Evolutionary conservation across 768 basidiomycete species (phyloP), one percentile per base, ranked within the genome.

Genomic region (Asterophora lycoperdoides): DNA sequence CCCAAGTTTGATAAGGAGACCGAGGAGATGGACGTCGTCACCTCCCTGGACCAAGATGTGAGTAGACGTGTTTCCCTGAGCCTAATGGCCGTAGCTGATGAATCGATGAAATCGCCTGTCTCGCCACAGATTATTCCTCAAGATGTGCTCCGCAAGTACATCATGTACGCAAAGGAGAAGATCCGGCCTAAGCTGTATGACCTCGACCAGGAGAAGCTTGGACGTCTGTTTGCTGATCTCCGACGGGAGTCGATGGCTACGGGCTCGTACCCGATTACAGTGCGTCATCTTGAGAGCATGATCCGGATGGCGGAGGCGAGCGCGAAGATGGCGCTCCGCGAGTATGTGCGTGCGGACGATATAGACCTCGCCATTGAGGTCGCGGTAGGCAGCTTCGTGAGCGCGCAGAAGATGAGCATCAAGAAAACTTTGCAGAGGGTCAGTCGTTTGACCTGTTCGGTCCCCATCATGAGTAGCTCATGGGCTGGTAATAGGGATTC

Each of bases 251-350:
- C 95, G 4, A 75, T 93, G 58, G 93, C 93, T 15, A 99, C 96
- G 1, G 95, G 95, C n/a, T 97, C 95, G 17, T 96, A 91, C 70
- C 96, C 96, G 2, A 96, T 99, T 64, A 99, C 96, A 8, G 88
- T 98, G 41, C 90, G 96, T 48, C 96, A 98, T 62, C 69, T 99
- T 50, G 96, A 99, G 71, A 95, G 93, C 64, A 96, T 96, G 90
- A 98, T 99, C 68, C 86, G 96, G 34, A 98, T 98, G 95, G 81
- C 92, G 2, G 96, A 99, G 68, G 95, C 96, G 11, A 93, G 89
- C 61, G 96, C 96, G 18, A 96, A 95, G 75, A 98, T 99, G 96
- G 84, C 94, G 41, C 72, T 99, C 53, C 79, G 96, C 45, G 95
- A 98, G 68, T 97, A 92, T 61, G 96, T 98, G 28, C 81, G 96